Evolutionary conservation across 2,329 filamentous ascomycete species (phyloP), one percentile per base, ranked within the genome.

Genomic region (Arachnomyces sp.): DNA sequence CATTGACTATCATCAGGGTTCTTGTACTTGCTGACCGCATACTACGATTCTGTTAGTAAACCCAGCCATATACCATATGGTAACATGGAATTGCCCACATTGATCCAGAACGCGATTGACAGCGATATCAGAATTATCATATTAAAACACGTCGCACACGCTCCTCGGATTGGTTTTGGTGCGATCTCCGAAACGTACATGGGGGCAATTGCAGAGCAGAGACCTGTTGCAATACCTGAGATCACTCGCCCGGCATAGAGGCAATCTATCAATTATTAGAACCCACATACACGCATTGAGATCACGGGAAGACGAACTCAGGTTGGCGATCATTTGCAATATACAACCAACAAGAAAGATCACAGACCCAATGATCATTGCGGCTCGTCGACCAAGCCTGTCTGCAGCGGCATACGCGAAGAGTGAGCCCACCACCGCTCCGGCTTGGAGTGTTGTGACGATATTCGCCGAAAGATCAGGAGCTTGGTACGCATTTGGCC

Each of bases 381-480:
- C 78, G 59, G 68, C 73, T 53, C 76, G 76, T 29, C 82, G 74
- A 28, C 82, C 82, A 38, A 79, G 59, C 55, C 72, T 82, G 65
- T 80, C 77, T 15, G 73, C 76, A 12, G 77, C 71, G 15, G 63
- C 67, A 47, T 82, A 86, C 46, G 78, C 80, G 42, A 72, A 68
- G 13, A 84, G 57, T 17, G 78, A 76, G 40, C 84, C 83, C 53
- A 88, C 87, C 66, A 89, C 87, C 45, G 82, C 82, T 44, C 83
- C 83, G n/a, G 83, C 84, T 59, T 88, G 83, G 65, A 84, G 87
- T 29, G 83, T 73, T 8, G 80, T 85, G 39, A 87, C 82, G 45
- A 87, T 85, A 58, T 87, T 88, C 49, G 79, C 68, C 20, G 20
- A 25, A 5, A 25, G 20, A 25, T 25, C 20, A 5, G 20, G 20